phyloP scores from a whole-genome alignment of 2,329 filamentous ascomycete species.

The Tricladium varicosporioides region DNA sequence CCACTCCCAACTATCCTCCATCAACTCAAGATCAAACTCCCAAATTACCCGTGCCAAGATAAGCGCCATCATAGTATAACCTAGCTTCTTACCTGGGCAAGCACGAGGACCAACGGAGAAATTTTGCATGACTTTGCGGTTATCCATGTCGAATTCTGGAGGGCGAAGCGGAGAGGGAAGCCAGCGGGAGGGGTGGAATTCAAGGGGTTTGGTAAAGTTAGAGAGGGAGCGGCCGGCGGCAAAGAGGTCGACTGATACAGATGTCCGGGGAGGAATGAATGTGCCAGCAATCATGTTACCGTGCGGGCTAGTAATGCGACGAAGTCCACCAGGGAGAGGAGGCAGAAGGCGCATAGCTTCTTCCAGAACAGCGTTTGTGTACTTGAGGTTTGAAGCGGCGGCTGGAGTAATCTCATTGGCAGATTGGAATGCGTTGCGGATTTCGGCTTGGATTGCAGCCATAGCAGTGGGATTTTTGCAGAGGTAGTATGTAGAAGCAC shows the following conservation, averaged over 20 bases:
- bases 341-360: conserved; percentile 40
- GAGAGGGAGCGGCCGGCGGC: conserved; percentile 25
- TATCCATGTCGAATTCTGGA: conserved; percentile 33
- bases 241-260: conserved; percentile 27
- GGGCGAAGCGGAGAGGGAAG: conserved; percentile 18
- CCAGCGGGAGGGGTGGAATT: conserved; percentile 25
- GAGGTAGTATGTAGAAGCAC: conserved; percentile 33
- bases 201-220: conserved; percentile 19
- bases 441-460: conserved; percentile 39
- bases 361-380: conserved; percentile 38
- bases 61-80: conserved; percentile 3
- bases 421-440: conserved; percentile 39
- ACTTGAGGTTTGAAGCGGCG: conserved; percentile 19
- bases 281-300: conserved; percentile 15
- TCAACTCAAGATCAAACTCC: conserved; percentile 13
- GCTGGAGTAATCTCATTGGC: conserved; percentile 15
- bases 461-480: conserved; percentile 28
- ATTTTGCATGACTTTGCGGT: conserved; percentile 32
- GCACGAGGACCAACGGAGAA: conserved; percentile 1
- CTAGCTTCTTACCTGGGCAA: conserved; percentile 11
- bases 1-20: not conserved
- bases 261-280: conserved; percentile 15
- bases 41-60: conserved; percentile 8
- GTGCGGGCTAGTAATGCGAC: conserved; percentile 12
- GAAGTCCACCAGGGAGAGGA: conserved; percentile 23